Conservation (phyloP, 768 basidiomycete species). For the Leccinum broughii region DNA sequence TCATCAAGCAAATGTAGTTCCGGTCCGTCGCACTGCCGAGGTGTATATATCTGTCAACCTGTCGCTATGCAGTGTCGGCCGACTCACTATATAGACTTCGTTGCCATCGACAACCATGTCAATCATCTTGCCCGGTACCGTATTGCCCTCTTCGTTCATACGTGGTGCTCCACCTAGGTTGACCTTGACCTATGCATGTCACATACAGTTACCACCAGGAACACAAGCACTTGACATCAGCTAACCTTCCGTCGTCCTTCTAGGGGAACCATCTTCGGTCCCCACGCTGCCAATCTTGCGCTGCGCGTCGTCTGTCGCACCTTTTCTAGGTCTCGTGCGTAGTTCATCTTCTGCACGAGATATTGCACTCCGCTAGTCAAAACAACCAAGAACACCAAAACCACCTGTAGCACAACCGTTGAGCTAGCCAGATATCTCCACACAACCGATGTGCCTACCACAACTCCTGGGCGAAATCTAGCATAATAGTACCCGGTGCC, state of each 20-base stretch:
- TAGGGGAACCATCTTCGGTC: conserved; percentile 65
- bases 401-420: conserved; percentile 49
- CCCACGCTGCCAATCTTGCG: conserved; percentile 81
- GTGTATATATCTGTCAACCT: conserved; percentile 9
- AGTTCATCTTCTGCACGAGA: conserved; percentile 74
- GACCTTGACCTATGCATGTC: conserved; percentile 60
- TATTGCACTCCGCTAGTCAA: conserved; percentile 84
- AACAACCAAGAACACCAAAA: conserved; percentile 71
- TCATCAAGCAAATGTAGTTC: conserved; percentile 61
- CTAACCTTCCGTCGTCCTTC: conserved; percentile 69
- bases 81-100: conserved; percentile 73
- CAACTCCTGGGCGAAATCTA: conserved; percentile 91
- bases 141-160: conserved; percentile 57
- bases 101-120: conserved; percentile 83
- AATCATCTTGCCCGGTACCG: conserved; percentile 50
- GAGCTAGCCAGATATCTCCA: conserved; percentile 1
- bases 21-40: conserved; percentile 55
- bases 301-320: conserved; percentile 61
- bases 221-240: conserved; percentile 1
- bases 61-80: conserved; percentile 12
- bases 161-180: conserved; percentile 57
- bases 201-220: conserved; percentile 10
- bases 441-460: conserved; percentile 43
- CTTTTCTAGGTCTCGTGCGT: conserved; percentile 67
- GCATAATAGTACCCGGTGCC: conserved; percentile 97